A percentile compares a stretch with the other conserved stretches of the same genome.
phyloP scores from a whole-genome alignment of 192 early-diverging fungal genomes.

The Mortierella hygrophila region DNA sequence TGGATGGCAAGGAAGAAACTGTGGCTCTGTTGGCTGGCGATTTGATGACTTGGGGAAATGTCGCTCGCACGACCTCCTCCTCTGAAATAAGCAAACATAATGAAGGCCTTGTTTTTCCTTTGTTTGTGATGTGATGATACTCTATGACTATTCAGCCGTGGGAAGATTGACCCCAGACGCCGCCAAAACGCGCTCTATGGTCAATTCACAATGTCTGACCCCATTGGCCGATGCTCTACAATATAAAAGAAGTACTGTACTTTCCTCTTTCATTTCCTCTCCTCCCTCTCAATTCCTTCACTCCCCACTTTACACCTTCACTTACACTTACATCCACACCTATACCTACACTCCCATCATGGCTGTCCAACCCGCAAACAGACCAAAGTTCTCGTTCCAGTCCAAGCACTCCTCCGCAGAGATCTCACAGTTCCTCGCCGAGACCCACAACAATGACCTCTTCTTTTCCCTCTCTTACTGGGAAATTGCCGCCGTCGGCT shows the following conservation, averaged over 20 bases:
- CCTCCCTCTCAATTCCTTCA: not conserved
- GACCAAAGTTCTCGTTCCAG: constrained; percentile 6
- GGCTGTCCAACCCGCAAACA: not conserved
- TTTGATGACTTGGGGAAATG: not conserved
- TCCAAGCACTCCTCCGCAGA: constrained; percentile 7
- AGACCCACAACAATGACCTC: constrained; percentile 31
- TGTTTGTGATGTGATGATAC: too few species aligned
- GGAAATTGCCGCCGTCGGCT: constrained; percentile 32
- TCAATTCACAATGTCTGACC: too few species aligned
- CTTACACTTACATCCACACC: not conserved
- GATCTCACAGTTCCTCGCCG: not conserved
- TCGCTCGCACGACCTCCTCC: not conserved
- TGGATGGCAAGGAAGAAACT: not conserved
- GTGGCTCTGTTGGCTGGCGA: not conserved
- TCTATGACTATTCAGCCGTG: not conserved
- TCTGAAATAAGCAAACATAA: too few species aligned
- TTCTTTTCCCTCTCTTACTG: constrained; percentile 29
- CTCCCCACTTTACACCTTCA: not conserved
- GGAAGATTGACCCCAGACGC: not conserved
- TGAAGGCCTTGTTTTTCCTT: too few species aligned
- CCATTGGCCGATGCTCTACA: not conserved
- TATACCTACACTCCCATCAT: not conserved
- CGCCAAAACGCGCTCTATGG: not conserved
- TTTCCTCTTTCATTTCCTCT: too few species aligned
- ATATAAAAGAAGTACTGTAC: not conserved